Evolutionary conservation across 768 basidiomycete species (phyloP).

Genomic region (Boletus sp.): DNA sequence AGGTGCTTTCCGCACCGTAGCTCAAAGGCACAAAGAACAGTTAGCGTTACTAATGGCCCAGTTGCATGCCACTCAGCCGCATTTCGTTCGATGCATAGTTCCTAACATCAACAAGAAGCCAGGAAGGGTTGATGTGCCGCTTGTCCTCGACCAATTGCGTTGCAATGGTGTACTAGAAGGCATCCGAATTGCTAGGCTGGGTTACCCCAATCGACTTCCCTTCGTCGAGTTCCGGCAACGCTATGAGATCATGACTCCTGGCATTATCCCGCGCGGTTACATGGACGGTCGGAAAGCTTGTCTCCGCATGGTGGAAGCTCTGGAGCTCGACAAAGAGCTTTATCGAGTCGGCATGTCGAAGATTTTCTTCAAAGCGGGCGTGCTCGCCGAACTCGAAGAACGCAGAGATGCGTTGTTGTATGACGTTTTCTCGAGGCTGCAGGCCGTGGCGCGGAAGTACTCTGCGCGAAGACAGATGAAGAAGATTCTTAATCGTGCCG

Average conservation of each 20-base stretch:
- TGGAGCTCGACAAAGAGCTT: constrained; percentile 80
- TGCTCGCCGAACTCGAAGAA: constrained; percentile 94
- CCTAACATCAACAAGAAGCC: constrained; percentile 92
- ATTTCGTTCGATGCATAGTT: constrained; percentile 98
- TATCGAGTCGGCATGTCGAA: constrained; percentile 96
- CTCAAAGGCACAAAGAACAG: constrained; percentile 94
- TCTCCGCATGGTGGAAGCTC: constrained; percentile 80
- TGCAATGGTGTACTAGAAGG: constrained; percentile 99
- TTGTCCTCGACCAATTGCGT: constrained; percentile 92
- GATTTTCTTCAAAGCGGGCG: constrained; percentile 98
- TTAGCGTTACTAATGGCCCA: constrained; percentile 88
- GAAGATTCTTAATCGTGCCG: constrained; percentile 90
- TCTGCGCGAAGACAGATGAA: constrained; percentile 86
- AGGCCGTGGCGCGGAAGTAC: constrained; percentile 83
- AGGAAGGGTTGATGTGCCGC: constrained; percentile 85
- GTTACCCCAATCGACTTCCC: constrained; percentile 94
- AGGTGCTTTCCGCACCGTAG: constrained; percentile 95
- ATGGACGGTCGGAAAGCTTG: constrained; percentile 98
- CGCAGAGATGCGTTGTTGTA: constrained; percentile 83
- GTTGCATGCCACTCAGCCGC: constrained; percentile 90
- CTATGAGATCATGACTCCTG: constrained; percentile 93
- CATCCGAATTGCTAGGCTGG: constrained; percentile 94
- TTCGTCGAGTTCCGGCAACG: constrained; percentile 97
- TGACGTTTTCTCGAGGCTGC: constrained; percentile 84
- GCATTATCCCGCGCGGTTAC: constrained; percentile 89